Evolutionary conservation across 148 eudicot genomes (phyloP).

Genomic region (Silene conica): DNA sequence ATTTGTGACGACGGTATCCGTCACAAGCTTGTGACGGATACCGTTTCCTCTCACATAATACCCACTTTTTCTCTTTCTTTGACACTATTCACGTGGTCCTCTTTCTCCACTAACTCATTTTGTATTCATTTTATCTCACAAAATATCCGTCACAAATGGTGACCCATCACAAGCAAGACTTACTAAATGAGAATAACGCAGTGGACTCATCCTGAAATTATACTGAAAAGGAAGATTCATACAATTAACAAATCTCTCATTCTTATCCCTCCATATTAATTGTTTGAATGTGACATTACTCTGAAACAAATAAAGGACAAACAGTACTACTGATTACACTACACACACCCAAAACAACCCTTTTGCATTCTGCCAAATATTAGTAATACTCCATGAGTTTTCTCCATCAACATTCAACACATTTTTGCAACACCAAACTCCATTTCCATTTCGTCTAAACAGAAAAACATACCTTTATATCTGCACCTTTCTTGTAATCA

Average conservation of each 20-base stretch:
- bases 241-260: not conserved
- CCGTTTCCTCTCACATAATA: no score
- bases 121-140: no score
- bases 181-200: not conserved
- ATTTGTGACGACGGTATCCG: no score
- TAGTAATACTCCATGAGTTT: not conserved
- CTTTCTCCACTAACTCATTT: no score
- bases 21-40: no score
- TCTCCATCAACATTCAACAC: not conserved
- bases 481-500: constrained; percentile 9
- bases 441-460: not conserved
- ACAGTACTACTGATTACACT: not conserved
- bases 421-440: no score
- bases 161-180: no score
- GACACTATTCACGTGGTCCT: no score
- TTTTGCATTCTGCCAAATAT: constrained; percentile 1
- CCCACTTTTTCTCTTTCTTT: no score
- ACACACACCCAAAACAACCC: not conserved
- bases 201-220: not conserved
- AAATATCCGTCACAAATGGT: no score
- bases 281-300: constrained; percentile 40
- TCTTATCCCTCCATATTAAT: constrained; percentile 17
- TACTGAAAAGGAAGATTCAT: not conserved
- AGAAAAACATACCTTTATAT: not conserved
- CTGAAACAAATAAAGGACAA: constrained; percentile 16